phyloP scores from a whole-genome alignment of 495 filamentous ascomycete species.

The Chlorociboria aeruginascens region DNA sequence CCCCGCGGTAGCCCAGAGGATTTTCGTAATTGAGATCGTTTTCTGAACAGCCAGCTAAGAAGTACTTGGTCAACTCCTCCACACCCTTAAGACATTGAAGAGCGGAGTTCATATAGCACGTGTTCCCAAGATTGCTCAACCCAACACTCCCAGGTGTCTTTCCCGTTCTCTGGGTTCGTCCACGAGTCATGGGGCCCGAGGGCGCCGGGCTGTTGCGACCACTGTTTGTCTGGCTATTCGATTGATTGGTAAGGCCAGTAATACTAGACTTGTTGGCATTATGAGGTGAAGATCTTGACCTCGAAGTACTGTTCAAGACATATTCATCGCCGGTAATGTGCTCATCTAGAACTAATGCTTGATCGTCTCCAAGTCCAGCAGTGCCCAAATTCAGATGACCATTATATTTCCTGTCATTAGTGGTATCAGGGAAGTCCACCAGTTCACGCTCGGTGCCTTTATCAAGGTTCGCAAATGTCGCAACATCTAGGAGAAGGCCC shows the following conservation, averaged over 20 bases:
- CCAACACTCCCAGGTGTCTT: constrained; percentile 64
- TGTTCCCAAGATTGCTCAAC: constrained; percentile 84
- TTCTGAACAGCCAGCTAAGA: constrained; percentile 61
- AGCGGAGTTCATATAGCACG: constrained; percentile 98
- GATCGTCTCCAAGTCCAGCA: constrained; percentile 53
- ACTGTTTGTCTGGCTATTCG: constrained; percentile 22
- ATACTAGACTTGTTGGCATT: not conserved
- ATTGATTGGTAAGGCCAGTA: constrained; percentile 3
- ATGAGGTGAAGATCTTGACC: constrained; percentile 4
- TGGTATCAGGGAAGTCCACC: constrained; percentile 58
- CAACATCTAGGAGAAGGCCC: constrained; percentile 60
- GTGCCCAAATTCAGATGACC: constrained; percentile 48
- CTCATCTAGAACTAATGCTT: constrained; percentile 71
- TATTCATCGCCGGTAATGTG: constrained; percentile 49
- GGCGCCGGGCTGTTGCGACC: constrained; percentile 56
- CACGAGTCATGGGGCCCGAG: constrained; percentile 45
- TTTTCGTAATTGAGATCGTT: constrained; percentile 74
- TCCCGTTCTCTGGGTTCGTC: constrained; percentile 51
- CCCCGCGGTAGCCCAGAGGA: constrained; percentile 69
- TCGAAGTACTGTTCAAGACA: constrained; percentile 43
- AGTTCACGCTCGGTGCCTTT: constrained; percentile 58
- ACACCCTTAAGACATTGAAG: constrained; percentile 86
- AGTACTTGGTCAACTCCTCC: constrained; percentile 85
- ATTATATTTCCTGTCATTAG: constrained; percentile 66
- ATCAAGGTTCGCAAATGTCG: constrained; percentile 54